Evolutionary conservation across 345 rosid genomes (phyloP).

Genomic region (Erysimum cheiranthoides): DNA sequence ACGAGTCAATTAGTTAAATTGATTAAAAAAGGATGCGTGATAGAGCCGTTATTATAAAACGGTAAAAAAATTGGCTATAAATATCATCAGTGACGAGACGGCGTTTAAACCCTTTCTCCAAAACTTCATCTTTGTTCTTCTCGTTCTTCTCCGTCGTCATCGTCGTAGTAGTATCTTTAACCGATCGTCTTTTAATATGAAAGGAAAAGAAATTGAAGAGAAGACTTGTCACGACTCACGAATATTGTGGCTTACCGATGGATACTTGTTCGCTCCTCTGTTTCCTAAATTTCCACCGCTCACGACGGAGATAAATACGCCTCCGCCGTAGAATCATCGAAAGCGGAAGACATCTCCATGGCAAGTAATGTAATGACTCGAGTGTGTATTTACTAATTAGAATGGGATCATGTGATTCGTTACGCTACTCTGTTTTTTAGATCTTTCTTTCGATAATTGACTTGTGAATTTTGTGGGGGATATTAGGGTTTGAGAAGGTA

Average conservation of each 20-base stretch:
- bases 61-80: no score
- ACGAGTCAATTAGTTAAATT: no score
- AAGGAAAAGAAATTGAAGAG: conserved; percentile 38
- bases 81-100: conserved; percentile 26
- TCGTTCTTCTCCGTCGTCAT: neutral
- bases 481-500: conserved; percentile 25
- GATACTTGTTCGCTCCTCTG: conserved; percentile 59
- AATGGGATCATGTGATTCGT: neutral
- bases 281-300: conserved; percentile 23
- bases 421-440: neutral
- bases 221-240: conserved; percentile 34
- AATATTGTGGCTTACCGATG: conserved; percentile 50
- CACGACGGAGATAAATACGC: neutral
- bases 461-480: conserved; percentile 15
- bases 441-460: neutral
- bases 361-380: conserved; percentile 24
- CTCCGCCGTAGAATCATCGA: conserved; percentile 30
- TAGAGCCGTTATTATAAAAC: no score
- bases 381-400: neutral
- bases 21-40: no score
- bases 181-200: neutral
- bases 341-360: neutral
- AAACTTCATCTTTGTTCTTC: conserved; percentile 7
- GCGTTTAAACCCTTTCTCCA: conserved; percentile 18
- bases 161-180: neutral